Evolutionary conservation across 805 yeast genomes (phyloP), one percentile per base, ranked within the genome.

Genomic region (Wickerhamomyces ciferrii): DNA sequence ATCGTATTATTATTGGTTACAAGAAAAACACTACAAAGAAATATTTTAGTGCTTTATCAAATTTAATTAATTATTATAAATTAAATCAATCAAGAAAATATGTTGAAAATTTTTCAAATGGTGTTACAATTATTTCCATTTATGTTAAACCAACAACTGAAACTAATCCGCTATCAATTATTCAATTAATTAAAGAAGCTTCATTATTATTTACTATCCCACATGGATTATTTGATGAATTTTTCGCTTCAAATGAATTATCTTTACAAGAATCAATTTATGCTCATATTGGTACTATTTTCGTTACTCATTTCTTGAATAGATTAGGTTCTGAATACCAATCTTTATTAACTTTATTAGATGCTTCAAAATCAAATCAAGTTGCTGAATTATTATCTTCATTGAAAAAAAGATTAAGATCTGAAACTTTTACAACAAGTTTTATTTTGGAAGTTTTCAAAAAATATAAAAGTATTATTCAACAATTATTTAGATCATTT

Each of bases 201-300:
- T 89, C 97, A 5, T 75, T 94, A 58, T 74, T 92, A 54, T 94
- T 87, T 69, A 87, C 96, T 57, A 79, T 92, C 54, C 99, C 99
- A 43, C 83, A 86, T 66, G 87, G 89, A 60, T 74, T 80, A 56
- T 92, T 91, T 74, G 83, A 82, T 55, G 75, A 76, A 44, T 74
- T 82, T 47, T 91, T 91, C 61, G 81, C 84, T 51, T 65, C 72
- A 43, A 85, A 92, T 45, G 82, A 81, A 54, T 76, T 92, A 66
- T 90, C 97, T 1, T 81, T 95, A 56, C 98, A 92, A 69, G 99
- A 94, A 69, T 81, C 91, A 41, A 84, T 90, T 48, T 94, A 94
- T 64, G 95, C 97, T 40, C 98, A 92, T 66, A 85, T 90, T 66
- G 96, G 92, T 58, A 84, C 87, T 40, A 87, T 89, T 50, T 92